Conservation (phyloP, 2,329 filamentous ascomycete genomes). For the Hymenoscyphus fructigenus region DNA sequence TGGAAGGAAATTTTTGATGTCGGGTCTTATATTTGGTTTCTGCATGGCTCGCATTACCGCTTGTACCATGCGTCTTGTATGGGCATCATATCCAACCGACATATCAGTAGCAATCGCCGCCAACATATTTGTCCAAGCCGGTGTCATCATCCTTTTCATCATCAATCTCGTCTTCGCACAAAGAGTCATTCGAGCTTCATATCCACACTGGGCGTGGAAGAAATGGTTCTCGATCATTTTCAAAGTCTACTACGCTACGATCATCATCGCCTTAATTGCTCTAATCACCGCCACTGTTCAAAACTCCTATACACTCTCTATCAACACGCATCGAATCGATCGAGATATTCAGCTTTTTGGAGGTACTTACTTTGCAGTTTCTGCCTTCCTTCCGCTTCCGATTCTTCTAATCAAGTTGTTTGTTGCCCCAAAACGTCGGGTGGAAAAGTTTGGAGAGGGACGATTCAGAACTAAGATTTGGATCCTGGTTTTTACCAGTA, state of each 20-base stretch:
- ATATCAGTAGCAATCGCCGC: slow-evolving; percentile 29
- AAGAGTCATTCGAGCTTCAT: slow-evolving; percentile 70
- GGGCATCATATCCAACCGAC: slow-evolving; percentile 52
- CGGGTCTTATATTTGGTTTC: slow-evolving; percentile 57
- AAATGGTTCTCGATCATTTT: slow-evolving; percentile 51
- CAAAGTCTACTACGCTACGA: slow-evolving; percentile 55
- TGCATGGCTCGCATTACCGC: slow-evolving; percentile 41
- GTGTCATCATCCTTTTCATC: slow-evolving; percentile 70
- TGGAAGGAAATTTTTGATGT: slow-evolving; percentile 60
- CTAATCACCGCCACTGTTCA: slow-evolving; percentile 65
- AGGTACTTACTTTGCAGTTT: slow-evolving; percentile 58
- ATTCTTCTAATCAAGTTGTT: slow-evolving; percentile 50
- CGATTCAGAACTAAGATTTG: slow-evolving; percentile 64
- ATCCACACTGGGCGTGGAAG: slow-evolving; percentile 71
- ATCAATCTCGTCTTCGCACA: slow-evolving; percentile 77
- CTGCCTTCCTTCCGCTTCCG: slow-evolving; percentile 66
- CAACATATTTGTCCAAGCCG: slow-evolving; percentile 29
- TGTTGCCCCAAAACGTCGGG: slow-evolving; percentile 42
- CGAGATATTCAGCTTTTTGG: slow-evolving; percentile 65
- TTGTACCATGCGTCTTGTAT: slow-evolving; percentile 50
- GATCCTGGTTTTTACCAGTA: slow-evolving; percentile 58
- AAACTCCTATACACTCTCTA: slow-evolving; percentile 64
- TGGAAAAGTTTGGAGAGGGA: slow-evolving; percentile 66
- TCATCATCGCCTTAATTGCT: slow-evolving; percentile 61
- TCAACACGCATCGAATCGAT: slow-evolving; percentile 49